A percentile compares a stretch with the other conserved stretches of the same genome.
Conservation (phyloP, 2,329 filamentous ascomycete genomes). For the Apiospora koreana region DNA sequence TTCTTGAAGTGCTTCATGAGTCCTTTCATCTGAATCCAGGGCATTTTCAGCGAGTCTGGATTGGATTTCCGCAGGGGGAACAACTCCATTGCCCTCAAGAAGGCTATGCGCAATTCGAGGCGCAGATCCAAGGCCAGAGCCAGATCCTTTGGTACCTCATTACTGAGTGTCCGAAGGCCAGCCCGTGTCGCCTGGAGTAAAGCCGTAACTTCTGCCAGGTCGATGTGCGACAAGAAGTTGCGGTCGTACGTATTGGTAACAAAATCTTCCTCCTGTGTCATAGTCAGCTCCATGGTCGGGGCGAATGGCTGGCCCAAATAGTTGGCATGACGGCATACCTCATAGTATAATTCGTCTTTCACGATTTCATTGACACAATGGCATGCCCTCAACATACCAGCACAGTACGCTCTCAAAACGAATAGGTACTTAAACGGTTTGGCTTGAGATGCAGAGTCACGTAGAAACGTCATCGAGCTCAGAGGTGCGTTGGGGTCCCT, state of each 20-base stretch:
- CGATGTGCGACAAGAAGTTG: conserved; percentile 68
- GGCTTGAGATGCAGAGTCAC: not conserved
- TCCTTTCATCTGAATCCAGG: conserved; percentile 52
- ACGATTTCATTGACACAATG: conserved; percentile 77
- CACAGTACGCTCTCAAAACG: conserved; percentile 81
- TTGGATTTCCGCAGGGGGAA: conserved; percentile 43
- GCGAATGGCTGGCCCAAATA: not conserved
- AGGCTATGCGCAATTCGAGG: conserved; percentile 65
- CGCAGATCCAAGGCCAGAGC: conserved; percentile 62
- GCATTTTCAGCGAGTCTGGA: conserved; percentile 48
- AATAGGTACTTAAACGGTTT: conserved; percentile 52
- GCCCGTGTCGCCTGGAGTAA: conserved; percentile 47
- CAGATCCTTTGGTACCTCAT: conserved; percentile 36
- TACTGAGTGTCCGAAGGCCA: conserved; percentile 34
- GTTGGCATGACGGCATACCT: conserved; percentile 53
- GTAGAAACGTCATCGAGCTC: conserved; percentile 64
- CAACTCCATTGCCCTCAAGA: conserved; percentile 57
- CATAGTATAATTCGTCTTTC: conserved; percentile 84
- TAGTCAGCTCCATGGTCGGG: conserved; percentile 13
- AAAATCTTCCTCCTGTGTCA: conserved; percentile 84
- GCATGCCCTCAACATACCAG: conserved; percentile 82
- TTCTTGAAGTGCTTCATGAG: conserved; percentile 58
- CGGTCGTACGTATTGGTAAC: conserved; percentile 89
- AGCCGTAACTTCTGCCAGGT: conserved; percentile 54
- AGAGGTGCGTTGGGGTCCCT: conserved; percentile 67